Evolutionary conservation across 805 yeast species (phyloP).

Genomic region (Candida railenensis): DNA sequence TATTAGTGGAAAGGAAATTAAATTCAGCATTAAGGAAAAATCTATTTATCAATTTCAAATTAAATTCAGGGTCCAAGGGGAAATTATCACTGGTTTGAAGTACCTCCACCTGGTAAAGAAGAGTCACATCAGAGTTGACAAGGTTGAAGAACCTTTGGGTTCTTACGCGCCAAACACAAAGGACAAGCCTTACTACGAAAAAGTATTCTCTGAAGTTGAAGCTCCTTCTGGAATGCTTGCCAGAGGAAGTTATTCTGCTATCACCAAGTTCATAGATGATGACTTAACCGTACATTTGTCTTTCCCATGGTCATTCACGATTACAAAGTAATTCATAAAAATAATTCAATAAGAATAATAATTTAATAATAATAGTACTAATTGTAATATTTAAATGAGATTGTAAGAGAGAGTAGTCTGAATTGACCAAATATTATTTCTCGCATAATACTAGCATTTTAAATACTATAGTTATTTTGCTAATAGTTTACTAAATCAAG

Average conservation of each 20-base stretch:
- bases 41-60: conserved; percentile 70
- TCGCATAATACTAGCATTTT: too few species aligned
- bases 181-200: conserved; percentile 74
- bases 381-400: not conserved
- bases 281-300: conserved; percentile 72
- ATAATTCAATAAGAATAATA: not conserved
- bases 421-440: too few species aligned
- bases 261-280: conserved; percentile 82
- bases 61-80: conserved; percentile 83
- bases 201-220: conserved; percentile 58
- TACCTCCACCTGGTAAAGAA: conserved; percentile 84
- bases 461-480: not conserved
- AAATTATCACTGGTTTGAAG: conserved; percentile 85
- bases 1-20: conserved; percentile 56
- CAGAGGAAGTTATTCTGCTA: conserved; percentile 80
- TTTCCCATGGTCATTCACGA: conserved; percentile 83
- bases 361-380: conserved; percentile 2
- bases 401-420: too few species aligned
- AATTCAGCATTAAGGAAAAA: conserved; percentile 77
- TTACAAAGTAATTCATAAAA: conserved; percentile 50
- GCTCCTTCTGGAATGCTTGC: conserved; percentile 91
- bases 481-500: not conserved
- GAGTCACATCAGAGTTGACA: conserved; percentile 84
- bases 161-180: conserved; percentile 86
- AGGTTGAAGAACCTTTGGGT: conserved; percentile 84